Base-by-base conservation (phyloP, 441 rosid species). In the Metrosideros polymorpha region DNA sequence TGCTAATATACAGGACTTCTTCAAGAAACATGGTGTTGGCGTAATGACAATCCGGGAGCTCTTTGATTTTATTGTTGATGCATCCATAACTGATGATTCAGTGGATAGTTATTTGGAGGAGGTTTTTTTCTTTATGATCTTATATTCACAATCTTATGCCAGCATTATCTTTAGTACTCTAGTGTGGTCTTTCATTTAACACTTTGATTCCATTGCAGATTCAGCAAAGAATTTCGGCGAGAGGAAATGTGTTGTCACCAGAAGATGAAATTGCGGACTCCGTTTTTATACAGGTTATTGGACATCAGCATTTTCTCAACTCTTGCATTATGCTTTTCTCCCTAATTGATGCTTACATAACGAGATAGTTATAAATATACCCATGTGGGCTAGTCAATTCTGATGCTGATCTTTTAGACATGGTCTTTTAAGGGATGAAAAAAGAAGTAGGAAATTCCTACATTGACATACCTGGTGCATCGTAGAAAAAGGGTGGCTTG, bases 241-340 rank as follows among this genome's bases (percentile, higher is more conserved):
- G 99, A 89, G 97, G 95, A 89, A 96, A 93, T 83, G 83, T 66
- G 75, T 84, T 91, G 57, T 94, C 96, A 1, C 93, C 85, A 27
- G 99, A 97, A 86, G 99, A 96, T 88, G 98, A 95, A 91, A 97
- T 97, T 50, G 97, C 98, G 3, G 99, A 97, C 90, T 92, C 97
- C 17, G 98, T 97, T 82, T 97, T 97, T 79, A 89, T 96, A 88
- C 97, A 97, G 99, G 99, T 25, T 25, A 30, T 42, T 54, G 43
- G 30, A 24, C 12, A 82, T 82, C 75, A 35, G 75, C 35, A 18
- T 39, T 51, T 84, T 39, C 18, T 27, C 29, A 25, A 53, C 30
- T 47, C 50, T 25, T 35, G 51, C 71, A 12, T 29, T 84, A 25
- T 47, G 52, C 82, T 57, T 43, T n/a, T 59, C 15, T 83, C 29